A percentile compares a stretch with the other conserved stretches of the same genome.
Evolutionary conservation across 2,329 filamentous ascomycete genomes (phyloP).

Genomic region (Lachnellula occidentalis): DNA sequence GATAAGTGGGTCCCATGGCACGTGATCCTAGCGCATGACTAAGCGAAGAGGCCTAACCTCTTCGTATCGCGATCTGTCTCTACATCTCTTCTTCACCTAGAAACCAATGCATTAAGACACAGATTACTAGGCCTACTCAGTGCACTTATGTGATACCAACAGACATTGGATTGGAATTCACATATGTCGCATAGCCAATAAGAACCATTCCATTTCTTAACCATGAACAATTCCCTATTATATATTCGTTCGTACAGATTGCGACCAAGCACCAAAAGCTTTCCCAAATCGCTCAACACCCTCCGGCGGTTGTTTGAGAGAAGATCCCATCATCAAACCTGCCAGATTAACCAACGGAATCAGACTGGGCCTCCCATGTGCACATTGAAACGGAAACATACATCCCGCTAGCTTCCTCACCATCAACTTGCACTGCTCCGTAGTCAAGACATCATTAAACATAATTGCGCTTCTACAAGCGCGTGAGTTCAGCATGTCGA

Average conservation of each 20-base stretch:
- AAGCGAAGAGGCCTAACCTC: too few relatives aligned
- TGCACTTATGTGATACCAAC: too few relatives aligned
- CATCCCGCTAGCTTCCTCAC: constrained; percentile 54
- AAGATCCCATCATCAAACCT: background rate
- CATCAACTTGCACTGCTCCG: constrained; percentile 52
- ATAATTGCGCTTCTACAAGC: constrained; percentile 77
- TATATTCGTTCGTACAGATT: background rate
- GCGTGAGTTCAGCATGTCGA: constrained; percentile 71
- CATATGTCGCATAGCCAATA: too few relatives aligned
- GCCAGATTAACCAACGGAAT: constrained; percentile 53
- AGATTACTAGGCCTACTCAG: too few relatives aligned
- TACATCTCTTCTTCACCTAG: too few relatives aligned
- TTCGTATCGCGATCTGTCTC: too few relatives aligned
- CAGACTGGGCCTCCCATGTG: constrained; percentile 68
- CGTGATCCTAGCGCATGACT: too few relatives aligned
- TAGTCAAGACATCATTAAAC: constrained; percentile 69
- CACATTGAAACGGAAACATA: constrained; percentile 75
- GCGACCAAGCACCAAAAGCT: background rate
- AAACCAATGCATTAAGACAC: too few relatives aligned
- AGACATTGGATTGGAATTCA: too few relatives aligned
- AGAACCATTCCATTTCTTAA: too few relatives aligned
- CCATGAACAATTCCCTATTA: too few relatives aligned
- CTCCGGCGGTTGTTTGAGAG: background rate
- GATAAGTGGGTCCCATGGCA: too few relatives aligned
- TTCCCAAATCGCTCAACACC: background rate